These are phyloP conservation scores for Picochlorum sp. DNA, from an alignment of 139 green algal genomes.

Conservation along the genomic window DNA sequence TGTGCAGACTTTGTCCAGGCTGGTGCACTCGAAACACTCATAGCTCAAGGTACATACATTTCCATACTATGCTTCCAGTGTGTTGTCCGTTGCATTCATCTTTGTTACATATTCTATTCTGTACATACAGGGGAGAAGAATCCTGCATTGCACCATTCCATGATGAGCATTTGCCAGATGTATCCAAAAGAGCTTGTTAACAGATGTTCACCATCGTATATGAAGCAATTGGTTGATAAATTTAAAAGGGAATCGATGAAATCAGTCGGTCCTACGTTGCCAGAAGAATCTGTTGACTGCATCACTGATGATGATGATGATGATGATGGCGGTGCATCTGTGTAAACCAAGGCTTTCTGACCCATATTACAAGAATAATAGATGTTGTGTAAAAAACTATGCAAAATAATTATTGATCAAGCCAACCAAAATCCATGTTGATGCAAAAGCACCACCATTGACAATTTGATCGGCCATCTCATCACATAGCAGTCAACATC, in stretches of 20 bases:
- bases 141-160: background rate
- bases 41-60: background rate
- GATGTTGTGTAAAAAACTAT: slow-evolving; percentile 8
- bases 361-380: slow-evolving; percentile 10
- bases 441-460: too few species aligned
- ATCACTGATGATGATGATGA: too few species aligned
- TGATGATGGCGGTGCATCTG: too few species aligned
- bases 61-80: background rate
- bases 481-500: slow-evolving; percentile 3
- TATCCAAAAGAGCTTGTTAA: slow-evolving; percentile 13
- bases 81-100: too few species aligned
- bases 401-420: background rate
- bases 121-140: background rate
- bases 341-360: background rate
- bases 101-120: too few species aligned
- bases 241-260: slow-evolving; percentile 1
- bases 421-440: too few species aligned
- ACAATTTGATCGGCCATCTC: background rate
- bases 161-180: background rate
- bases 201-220: slow-evolving; percentile 10
- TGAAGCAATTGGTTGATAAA: slow-evolving; percentile 6
- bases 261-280: background rate
- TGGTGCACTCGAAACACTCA: background rate
- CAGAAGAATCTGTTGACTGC: too few species aligned
- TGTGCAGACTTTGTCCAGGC: slow-evolving; percentile 7